phyloP scores from a whole-genome alignment of 176 grass and related monocot genomes.

The Thalia dealbata region DNA sequence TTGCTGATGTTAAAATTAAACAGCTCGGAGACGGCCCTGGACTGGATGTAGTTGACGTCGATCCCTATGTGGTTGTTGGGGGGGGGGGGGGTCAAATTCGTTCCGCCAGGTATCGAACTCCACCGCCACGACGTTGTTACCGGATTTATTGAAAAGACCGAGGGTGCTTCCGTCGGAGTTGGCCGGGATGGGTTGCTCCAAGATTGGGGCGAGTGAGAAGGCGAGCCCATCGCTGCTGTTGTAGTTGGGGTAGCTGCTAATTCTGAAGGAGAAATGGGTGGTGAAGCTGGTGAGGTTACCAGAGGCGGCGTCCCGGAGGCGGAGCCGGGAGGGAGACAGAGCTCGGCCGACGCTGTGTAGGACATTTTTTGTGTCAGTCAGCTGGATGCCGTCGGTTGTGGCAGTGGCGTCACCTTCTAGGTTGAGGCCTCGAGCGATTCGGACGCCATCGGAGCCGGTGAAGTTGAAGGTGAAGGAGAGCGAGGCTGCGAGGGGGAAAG shows the following conservation, averaged over 20 bases:
- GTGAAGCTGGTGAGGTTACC: conserved; percentile 16
- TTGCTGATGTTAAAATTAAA: neutral
- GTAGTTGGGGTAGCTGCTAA: neutral
- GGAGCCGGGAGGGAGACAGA: too few relatives aligned
- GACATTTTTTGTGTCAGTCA: too few relatives aligned
- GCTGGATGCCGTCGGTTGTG: too few relatives aligned
- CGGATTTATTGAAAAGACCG: conserved; percentile 21
- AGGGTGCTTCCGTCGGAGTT: neutral
- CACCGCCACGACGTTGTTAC: conserved; percentile 32
- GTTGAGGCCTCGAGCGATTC: too few relatives aligned
- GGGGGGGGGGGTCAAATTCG: conserved; percentile 27
- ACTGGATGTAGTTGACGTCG: neutral
- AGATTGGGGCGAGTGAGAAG: conserved; percentile 14
- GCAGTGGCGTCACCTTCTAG: too few relatives aligned
- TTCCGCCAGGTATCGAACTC: conserved; percentile 40
- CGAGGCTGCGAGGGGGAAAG: too few relatives aligned
- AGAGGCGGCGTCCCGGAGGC: neutral
- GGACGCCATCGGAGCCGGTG: too few relatives aligned
- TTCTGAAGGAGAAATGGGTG: conserved; percentile 15
- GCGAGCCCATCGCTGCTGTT: conserved; percentile 17
- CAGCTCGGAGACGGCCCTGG: neutral
- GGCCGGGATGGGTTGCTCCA: neutral
- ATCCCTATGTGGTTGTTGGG: conserved; percentile 5
- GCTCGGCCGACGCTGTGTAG: too few relatives aligned
- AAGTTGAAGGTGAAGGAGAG: too few relatives aligned